Conservation (phyloP, 1,284 basidiomycete species). For the Grifola frondosa region DNA sequence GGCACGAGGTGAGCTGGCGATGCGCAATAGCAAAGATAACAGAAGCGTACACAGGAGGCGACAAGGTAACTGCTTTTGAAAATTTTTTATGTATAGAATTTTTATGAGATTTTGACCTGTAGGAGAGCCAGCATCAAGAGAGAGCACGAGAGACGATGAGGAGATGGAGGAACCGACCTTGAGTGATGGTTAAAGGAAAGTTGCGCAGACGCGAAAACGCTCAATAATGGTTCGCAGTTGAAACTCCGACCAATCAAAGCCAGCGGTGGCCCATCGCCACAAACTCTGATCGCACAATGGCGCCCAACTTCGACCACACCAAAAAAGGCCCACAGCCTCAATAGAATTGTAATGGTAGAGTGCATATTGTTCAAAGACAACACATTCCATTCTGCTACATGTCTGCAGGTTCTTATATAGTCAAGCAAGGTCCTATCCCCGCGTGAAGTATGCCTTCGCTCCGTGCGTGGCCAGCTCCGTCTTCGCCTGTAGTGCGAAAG, state of each 20-base stretch:
- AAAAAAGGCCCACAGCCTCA: too few relatives aligned
- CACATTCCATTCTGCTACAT: too few relatives aligned
- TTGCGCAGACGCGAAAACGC: slow-evolving; percentile 22
- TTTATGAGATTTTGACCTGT: slow-evolving; percentile 47
- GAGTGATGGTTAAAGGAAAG: slow-evolving; percentile 45
- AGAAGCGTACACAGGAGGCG: slow-evolving; percentile 61
- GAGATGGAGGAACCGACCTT: slow-evolving; percentile 35
- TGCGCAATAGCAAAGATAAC: slow-evolving; percentile 19
- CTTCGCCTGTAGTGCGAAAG: slow-evolving; percentile 72
- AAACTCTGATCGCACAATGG: slow-evolving; percentile 1
- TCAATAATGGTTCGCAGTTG: slow-evolving; percentile 27
- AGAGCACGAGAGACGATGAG: slow-evolving; percentile 12
- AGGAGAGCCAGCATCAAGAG: slow-evolving; percentile 6
- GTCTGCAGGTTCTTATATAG: slow-evolving; percentile 4
- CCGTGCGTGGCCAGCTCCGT: slow-evolving; percentile 83
- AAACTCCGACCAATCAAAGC: slow-evolving; percentile 35
- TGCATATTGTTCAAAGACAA: slow-evolving; percentile 12
- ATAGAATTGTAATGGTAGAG: neutral
- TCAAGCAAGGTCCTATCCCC: slow-evolving; percentile 48
- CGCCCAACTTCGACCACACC: too few relatives aligned
- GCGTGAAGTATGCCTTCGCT: slow-evolving; percentile 83
- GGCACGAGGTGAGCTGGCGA: slow-evolving; percentile 21
- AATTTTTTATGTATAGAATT: slow-evolving; percentile 38
- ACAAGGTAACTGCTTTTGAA: slow-evolving; percentile 70
- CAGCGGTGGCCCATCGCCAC: slow-evolving; percentile 8